Conservation (phyloP, 2,329 filamentous ascomycete genomes). For the Scedosporium boydii region DNA sequence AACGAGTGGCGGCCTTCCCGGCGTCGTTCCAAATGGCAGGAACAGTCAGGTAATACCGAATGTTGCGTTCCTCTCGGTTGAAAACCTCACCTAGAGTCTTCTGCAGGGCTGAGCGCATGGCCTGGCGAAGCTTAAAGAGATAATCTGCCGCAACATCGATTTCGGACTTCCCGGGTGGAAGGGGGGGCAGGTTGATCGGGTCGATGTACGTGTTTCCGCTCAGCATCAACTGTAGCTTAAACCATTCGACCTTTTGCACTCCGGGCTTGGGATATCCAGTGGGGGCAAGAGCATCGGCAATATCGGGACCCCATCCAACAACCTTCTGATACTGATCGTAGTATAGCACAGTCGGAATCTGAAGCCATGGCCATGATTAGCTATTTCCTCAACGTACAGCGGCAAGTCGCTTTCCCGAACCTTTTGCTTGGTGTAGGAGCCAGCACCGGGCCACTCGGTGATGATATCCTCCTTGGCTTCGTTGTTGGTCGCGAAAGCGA, state of each 20-base stretch:
- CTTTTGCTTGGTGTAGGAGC: conserved; percentile 98
- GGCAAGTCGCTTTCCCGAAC: conserved; percentile 30
- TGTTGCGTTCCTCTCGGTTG: conserved; percentile 95
- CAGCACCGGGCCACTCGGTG: conserved; percentile 95
- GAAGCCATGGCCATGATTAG: conserved; percentile 6
- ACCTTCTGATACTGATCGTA: conserved; percentile 99
- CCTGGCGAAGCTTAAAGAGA: conserved; percentile 93
- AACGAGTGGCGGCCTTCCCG: conserved; percentile 91
- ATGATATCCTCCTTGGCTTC: conserved; percentile 98
- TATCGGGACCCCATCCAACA: conserved; percentile 98
- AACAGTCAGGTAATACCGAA: conserved; percentile 96
- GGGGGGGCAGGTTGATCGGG: conserved; percentile 94
- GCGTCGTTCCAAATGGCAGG: conserved; percentile 99
- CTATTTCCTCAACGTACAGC: conserved; percentile 7
- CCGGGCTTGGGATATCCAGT: conserved; percentile 96
- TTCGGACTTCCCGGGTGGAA: conserved; percentile 95
- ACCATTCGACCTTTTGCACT: conserved; percentile 99
- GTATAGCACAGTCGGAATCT: conserved; percentile 99
- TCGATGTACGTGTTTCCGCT: conserved; percentile 99
- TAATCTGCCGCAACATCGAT: conserved; percentile 99
- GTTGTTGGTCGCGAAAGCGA: conserved; percentile 94
- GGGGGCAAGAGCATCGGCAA: conserved; percentile 89
- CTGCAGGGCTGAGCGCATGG: conserved; percentile 89
- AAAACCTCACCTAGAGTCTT: conserved; percentile 97
- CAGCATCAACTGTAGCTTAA: conserved; percentile 98